Evolutionary conservation across 1,284 basidiomycete genomes (phyloP), one percentile per base, ranked within the genome.

Genomic region (Fomitopsis palustris): DNA sequence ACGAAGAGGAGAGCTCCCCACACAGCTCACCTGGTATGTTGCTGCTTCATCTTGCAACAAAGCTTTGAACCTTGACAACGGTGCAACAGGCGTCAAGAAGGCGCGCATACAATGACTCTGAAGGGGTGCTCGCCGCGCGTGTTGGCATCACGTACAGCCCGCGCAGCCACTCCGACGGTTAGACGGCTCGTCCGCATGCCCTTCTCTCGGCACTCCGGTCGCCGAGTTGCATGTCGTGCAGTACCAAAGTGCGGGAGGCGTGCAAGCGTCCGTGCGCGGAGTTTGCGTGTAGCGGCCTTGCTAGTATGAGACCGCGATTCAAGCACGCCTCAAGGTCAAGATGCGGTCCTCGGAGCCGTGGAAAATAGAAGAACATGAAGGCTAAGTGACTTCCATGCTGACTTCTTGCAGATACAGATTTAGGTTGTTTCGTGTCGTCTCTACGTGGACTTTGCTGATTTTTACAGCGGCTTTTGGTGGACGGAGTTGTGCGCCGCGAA

Each of bases 11-110:
- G 27, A 64, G 66, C 14, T 61, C 70, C 53, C 69, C 70, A 59
- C 68, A 70, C 42, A 68, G 70, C 59, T 83, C 81, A 58, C 81
- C 83, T 65, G 80, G 84, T 84, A 59, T 21, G 73, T 68, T 17
- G 31, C 31, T 16, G 12, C 42, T 2, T 25, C 25, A 16, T 17
- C 4, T 54, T 19, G 19, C 12, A 19, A 3, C 41, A 10, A 17
- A 9, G 25, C 5, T 29, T 9, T 35, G 31, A 10, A 23, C 21
- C 31, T 10, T 21, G 9, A 31, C 49, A 25, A 10, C 16, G 23
- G 2, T 16, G 14, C 35, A 17, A 10, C 19, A 52, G 49, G 16
- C 29, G 19, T 23, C 17, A 52, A 52, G 23, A 52, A 52, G 33
- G 49, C 49, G 49, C 49, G 49, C 49, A 33, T 52, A 52, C 49